These are phyloP conservation scores for Fusarium praegraminearum DNA, from an alignment of 2,329 filamentous ascomycete species.

Conservation along the genomic window DNA sequence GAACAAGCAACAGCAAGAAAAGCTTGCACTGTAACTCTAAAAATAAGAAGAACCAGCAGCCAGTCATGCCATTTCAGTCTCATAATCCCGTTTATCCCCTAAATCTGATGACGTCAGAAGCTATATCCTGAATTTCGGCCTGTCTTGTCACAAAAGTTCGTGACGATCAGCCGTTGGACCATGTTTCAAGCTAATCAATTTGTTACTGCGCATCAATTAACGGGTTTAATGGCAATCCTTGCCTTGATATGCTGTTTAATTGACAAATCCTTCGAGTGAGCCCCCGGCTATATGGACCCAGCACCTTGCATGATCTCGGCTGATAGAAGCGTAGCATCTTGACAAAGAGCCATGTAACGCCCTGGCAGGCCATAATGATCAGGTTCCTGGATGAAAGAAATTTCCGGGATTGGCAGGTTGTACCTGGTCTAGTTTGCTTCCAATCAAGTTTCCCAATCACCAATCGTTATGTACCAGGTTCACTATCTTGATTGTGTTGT, in stretches of 20 bases:
- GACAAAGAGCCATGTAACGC: neutral
- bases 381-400: neutral
- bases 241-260: neutral
- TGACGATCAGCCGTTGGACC: conserved; percentile 6
- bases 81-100: neutral
- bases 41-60: neutral
- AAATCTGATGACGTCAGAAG: conserved; percentile 34
- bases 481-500: neutral
- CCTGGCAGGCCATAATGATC: too few species aligned
- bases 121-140: conserved; percentile 1
- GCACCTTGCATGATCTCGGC: neutral
- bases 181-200: conserved; percentile 13
- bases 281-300: neutral
- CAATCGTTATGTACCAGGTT: neutral
- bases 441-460: neutral
- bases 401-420: neutral
- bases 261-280: neutral
- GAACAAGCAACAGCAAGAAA: conserved; percentile 11
- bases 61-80: conserved; percentile 20
- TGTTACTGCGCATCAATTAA: neutral
- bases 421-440: neutral
- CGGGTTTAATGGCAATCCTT: neutral
- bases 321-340: neutral
- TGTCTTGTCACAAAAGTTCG: conserved; percentile 1
- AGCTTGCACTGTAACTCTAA: conserved; percentile 34